Conservation (phyloP, 257 asterid species). For the Solanum ossicruentum region DNA sequence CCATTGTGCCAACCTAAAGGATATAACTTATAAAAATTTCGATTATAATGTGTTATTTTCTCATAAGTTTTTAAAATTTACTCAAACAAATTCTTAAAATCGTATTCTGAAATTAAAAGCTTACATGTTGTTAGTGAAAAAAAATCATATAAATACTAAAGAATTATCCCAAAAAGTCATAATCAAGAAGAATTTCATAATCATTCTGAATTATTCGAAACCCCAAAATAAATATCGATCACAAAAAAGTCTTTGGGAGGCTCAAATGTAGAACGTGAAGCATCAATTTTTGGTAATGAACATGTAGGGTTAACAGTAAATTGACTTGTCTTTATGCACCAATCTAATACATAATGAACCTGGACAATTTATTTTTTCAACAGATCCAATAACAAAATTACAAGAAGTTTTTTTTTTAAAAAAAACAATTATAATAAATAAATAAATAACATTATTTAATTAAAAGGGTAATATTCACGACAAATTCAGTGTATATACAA, state of each 20-base stretch:
- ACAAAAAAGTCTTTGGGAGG: neutral
- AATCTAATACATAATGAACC: neutral
- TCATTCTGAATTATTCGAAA: neutral
- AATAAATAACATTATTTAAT: neutral
- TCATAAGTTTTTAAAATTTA: neutral
- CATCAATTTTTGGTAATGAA: neutral
- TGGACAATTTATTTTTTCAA: neutral
- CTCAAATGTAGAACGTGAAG: neutral
- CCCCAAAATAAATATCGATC: neutral
- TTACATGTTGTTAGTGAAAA: neutral
- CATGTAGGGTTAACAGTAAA: neutral
- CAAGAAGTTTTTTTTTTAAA: neutral
- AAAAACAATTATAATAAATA: neutral
- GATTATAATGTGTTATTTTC: neutral
- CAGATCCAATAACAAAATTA: neutral
- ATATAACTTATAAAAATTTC: neutral
- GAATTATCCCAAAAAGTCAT: neutral
- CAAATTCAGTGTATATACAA: neutral
- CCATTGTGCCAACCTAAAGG: too few relatives aligned
- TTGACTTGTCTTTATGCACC: neutral
- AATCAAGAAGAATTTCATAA: rapidly evolving
- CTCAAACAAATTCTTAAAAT: neutral
- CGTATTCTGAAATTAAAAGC: neutral
- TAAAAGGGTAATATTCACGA: neutral
- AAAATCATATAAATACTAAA: neutral